Evolutionary conservation across 352 stramenopile species (phyloP).

Genomic region (Phytophthora niederhauseri): DNA sequence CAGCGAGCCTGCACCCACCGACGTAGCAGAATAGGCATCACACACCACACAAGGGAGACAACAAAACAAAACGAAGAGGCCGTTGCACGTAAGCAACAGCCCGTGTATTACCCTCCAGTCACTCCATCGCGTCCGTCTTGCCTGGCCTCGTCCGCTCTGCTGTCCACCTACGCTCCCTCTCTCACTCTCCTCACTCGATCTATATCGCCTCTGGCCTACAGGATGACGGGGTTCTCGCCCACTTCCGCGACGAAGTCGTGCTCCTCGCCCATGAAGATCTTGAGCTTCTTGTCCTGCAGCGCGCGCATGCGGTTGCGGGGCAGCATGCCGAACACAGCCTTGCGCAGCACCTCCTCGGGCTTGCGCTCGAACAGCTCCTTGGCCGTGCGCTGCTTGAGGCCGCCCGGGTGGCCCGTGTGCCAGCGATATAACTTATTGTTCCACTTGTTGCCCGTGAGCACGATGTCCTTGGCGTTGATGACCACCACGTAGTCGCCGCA

Average conservation of each 20-base stretch:
- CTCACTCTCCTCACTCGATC: constrained; percentile 18
- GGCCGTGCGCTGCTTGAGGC: constrained; percentile 96
- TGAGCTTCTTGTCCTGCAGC: constrained; percentile 95
- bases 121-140: not conserved
- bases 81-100: constrained; percentile 11
- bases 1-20: not conserved
- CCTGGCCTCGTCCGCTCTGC: not conserved
- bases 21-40: constrained; percentile 8
- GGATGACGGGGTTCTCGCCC: constrained; percentile 80
- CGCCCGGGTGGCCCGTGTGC: constrained; percentile 98
- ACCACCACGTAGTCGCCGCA: constrained; percentile 98
- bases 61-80: constrained; percentile 11
- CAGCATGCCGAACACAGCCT: constrained; percentile 98
- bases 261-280: constrained; percentile 94
- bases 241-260: constrained; percentile 94
- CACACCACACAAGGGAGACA: not conserved
- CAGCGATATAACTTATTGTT: constrained; percentile 98
- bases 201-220: constrained; percentile 52
- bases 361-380: constrained; percentile 95
- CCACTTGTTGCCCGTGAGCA: constrained; percentile 97
- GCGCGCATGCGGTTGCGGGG: constrained; percentile 97
- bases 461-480: constrained; percentile 96
- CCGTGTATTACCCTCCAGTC: constrained; percentile 20
- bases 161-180: not conserved
- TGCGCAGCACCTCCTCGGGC: constrained; percentile 95